A percentile compares a stretch with the other conserved stretches of the same genome.
Evolutionary conservation across 306 rosid genomes (phyloP).

Genomic region (Astragalus membranaceus): DNA sequence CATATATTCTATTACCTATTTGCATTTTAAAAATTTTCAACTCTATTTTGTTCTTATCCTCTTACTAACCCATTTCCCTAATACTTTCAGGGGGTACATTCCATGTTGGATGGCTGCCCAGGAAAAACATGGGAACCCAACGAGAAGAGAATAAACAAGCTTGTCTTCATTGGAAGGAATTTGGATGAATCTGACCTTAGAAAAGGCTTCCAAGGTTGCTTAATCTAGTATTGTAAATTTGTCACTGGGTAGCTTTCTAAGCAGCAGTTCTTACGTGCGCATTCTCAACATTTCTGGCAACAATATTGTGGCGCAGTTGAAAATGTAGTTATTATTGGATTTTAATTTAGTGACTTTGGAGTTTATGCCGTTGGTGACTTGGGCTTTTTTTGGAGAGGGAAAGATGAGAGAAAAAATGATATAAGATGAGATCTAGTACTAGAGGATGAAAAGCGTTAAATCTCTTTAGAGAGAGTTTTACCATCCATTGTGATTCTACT

Average conservation of each 20-base stretch:
- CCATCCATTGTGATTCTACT: no score
- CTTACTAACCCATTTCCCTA: not conserved
- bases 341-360: no score
- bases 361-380: no score
- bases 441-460: no score
- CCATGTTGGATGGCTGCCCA: slow-evolving; percentile 77
- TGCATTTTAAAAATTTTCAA: not conserved
- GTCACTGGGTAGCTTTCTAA: not conserved
- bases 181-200: slow-evolving; percentile 70
- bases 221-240: slow-evolving; percentile 13
- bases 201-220: slow-evolving; percentile 85
- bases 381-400: no score
- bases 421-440: no score
- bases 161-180: slow-evolving; percentile 88
- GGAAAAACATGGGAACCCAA: slow-evolving; percentile 66
- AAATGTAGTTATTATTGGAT: no score
- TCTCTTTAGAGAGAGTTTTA: no score
- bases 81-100: slow-evolving; percentile 73
- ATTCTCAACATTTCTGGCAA: not conserved
- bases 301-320: not conserved
- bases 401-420: no score
- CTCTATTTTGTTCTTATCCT: not conserved
- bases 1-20: slow-evolving; percentile 1
- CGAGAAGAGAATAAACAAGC: slow-evolving; percentile 78
- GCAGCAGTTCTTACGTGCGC: not conserved